A percentile compares a stretch with the other conserved stretches of the same genome.
phyloP scores from a whole-genome alignment of 2,329 filamentous ascomycete genomes.

The Cadophora luteo-olivacea region DNA sequence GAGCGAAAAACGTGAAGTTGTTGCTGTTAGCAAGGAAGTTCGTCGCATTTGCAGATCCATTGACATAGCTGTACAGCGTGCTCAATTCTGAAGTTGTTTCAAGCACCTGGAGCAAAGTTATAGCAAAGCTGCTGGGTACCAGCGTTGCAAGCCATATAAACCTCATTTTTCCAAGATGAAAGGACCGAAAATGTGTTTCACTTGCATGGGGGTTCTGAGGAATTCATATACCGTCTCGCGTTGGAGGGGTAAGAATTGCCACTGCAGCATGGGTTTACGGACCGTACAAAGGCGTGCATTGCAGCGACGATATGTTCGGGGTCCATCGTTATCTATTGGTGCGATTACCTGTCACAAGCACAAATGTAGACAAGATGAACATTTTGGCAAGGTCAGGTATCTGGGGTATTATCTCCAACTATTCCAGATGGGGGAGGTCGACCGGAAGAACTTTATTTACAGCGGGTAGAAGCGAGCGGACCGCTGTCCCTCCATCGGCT shows the following conservation, averaged over 20 bases:
- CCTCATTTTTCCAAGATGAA: conserved; percentile 17
- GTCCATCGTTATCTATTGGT: not conserved
- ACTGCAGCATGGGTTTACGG: conserved; percentile 5
- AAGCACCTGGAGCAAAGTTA: conserved; percentile 30
- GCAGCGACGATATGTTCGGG: not conserved
- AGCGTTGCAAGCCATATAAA: conserved; percentile 18
- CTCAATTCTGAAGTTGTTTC: conserved; percentile 30
- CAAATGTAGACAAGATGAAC: conserved; percentile 2
- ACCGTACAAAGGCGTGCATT: conserved; percentile 13
- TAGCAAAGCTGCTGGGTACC: conserved; percentile 18
- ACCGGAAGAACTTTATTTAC: conserved; percentile 18
- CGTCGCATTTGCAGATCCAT: conserved; percentile 24
- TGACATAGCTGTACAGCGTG: conserved; percentile 27
- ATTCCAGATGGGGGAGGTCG: conserved; percentile 2
- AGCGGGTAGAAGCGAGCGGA: conserved; percentile 15
- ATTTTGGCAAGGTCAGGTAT: not conserved
- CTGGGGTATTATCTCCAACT: not conserved
- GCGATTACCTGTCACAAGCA: conserved; percentile 2
- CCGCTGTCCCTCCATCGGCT: conserved; percentile 11
- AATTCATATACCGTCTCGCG: conserved; percentile 14
- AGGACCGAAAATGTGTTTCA: not conserved
- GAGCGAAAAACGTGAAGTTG: conserved; percentile 34
- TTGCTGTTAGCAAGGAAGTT: conserved; percentile 25
- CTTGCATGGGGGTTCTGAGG: not conserved
- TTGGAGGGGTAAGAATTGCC: conserved; percentile 10